These are phyloP conservation scores for Stemphylium vesicarium DNA, from an alignment of 2,329 filamentous ascomycete genomes.

Conservation along the genomic window DNA sequence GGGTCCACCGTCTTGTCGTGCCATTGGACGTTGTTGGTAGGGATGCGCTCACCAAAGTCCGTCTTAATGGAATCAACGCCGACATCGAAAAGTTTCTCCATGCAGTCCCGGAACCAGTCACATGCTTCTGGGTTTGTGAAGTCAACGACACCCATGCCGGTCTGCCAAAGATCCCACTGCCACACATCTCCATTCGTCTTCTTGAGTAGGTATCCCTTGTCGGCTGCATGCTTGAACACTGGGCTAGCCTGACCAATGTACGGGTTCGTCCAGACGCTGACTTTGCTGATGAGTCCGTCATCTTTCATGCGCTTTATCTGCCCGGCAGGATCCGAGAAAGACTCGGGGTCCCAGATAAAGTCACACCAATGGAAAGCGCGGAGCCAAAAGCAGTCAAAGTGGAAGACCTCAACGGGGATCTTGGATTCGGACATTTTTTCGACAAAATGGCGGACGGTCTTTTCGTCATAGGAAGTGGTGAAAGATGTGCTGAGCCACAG, in stretches of 20 bases:
- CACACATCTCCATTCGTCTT: slow-evolving; percentile 72
- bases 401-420: slow-evolving; percentile 73
- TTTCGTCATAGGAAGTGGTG: slow-evolving; percentile 74
- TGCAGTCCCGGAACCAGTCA: slow-evolving; percentile 68
- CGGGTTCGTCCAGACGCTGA: slow-evolving; percentile 79
- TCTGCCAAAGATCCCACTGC: slow-evolving; percentile 81
- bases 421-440: slow-evolving; percentile 70
- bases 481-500: slow-evolving; percentile 80
- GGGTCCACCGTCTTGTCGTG: slow-evolving; percentile 66
- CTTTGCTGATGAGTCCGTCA: slow-evolving; percentile 63
- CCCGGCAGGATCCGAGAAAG: slow-evolving; percentile 71
- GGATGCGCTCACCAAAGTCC: slow-evolving; percentile 77
- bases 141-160: slow-evolving; percentile 76
- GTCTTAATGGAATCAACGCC: slow-evolving; percentile 78
- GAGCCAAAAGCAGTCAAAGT: slow-evolving; percentile 82
- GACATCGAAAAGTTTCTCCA: slow-evolving; percentile 69
- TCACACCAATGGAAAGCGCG: slow-evolving; percentile 77
- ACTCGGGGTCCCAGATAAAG: slow-evolving; percentile 71
- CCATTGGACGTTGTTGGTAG: slow-evolving; percentile 69
- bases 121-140: slow-evolving; percentile 75
- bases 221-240: slow-evolving; percentile 68
- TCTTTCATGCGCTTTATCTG: slow-evolving; percentile 70
- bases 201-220: slow-evolving; percentile 73
- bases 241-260: slow-evolving; percentile 74
- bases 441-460: slow-evolving; percentile 70